These are phyloP conservation scores for Globisporangium abappressorium DNA, from an alignment of 352 stramenopile genomes.

Conservation along the genomic window DNA sequence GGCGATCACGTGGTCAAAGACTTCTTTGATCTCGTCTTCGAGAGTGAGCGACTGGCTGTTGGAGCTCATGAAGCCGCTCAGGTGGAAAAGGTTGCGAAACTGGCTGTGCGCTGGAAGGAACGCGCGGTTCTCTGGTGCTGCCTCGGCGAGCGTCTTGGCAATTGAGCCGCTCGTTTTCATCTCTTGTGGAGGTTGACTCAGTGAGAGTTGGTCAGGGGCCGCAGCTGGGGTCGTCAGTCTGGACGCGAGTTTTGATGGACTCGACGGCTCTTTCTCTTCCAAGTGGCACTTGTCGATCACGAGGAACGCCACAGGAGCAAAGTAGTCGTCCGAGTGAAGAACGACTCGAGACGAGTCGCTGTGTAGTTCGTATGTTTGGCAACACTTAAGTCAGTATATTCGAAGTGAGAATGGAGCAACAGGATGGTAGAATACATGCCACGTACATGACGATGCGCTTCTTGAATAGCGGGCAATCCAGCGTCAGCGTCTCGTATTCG, in stretches of 20 bases:
- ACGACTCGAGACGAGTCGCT: conserved; percentile 92
- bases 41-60: conserved; percentile 36
- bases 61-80: conserved; percentile 61
- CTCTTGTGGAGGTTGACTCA: neutral
- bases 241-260: conserved; percentile 35
- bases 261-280: conserved; percentile 77
- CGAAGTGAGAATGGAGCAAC: neutral
- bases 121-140: conserved; percentile 14
- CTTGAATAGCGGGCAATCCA: conserved; percentile 97
- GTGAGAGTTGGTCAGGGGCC: neutral
- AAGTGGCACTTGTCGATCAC: conserved; percentile 89
- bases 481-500: conserved; percentile 99
- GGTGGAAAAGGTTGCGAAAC: conserved; percentile 68
- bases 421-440: neutral
- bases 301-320: conserved; percentile 91
- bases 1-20: conserved; percentile 40
- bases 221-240: conserved; percentile 20
- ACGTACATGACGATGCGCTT: conserved; percentile 89
- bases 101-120: conserved; percentile 26
- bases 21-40: conserved; percentile 58
- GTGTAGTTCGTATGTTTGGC: neutral
- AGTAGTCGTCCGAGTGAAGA: conserved; percentile 90
- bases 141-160: conserved; percentile 12
- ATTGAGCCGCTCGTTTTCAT: neutral
- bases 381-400: conserved; percentile 5